Conservation (phyloP, 139 green algal species). For the Picochlorum sp. region DNA sequence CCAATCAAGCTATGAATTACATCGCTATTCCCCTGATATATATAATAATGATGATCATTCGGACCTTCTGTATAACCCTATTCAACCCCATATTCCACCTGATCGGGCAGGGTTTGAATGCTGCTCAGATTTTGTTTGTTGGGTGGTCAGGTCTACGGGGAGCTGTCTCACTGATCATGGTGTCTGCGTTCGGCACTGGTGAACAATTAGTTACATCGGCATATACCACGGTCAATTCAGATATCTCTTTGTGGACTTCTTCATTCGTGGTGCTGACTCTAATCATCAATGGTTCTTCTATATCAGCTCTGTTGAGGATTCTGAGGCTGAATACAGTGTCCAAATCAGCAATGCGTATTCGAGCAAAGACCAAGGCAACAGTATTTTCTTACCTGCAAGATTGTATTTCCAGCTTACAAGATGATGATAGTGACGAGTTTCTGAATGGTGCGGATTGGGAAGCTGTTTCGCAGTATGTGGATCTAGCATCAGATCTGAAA, state of each 20-base stretch:
- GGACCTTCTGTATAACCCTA: slow-evolving; percentile 17
- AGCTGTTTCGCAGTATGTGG: slow-evolving; percentile 35
- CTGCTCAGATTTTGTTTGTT: slow-evolving; percentile 49
- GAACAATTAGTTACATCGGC: background rate
- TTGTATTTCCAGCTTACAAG: slow-evolving; percentile 29
- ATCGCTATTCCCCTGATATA: slow-evolving; percentile 33
- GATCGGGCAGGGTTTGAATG: slow-evolving; percentile 16
- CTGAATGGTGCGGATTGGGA: slow-evolving; percentile 62
- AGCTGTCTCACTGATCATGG: slow-evolving; percentile 69
- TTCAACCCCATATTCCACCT: slow-evolving; percentile 24
- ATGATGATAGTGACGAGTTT: slow-evolving; percentile 45
- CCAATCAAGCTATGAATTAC: slow-evolving; percentile 7
- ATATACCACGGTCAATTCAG: slow-evolving; percentile 23
- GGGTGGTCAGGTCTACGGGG: slow-evolving; percentile 57
- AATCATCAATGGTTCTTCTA: slow-evolving; percentile 59
- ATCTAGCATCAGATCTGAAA: slow-evolving; percentile 7
- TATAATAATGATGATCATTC: slow-evolving; percentile 37
- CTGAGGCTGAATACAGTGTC: slow-evolving; percentile 13
- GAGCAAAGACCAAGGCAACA: slow-evolving; percentile 38
- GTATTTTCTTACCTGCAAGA: slow-evolving; percentile 36
- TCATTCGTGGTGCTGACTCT: slow-evolving; percentile 76
- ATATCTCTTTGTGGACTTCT: slow-evolving; percentile 62
- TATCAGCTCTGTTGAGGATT: slow-evolving; percentile 25
- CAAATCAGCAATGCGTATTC: slow-evolving; percentile 12
- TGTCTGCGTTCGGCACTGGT: slow-evolving; percentile 39